Evolutionary conservation across 768 basidiomycete species (phyloP).

Genomic region (Lanmaoa pseudosensibilis): DNA sequence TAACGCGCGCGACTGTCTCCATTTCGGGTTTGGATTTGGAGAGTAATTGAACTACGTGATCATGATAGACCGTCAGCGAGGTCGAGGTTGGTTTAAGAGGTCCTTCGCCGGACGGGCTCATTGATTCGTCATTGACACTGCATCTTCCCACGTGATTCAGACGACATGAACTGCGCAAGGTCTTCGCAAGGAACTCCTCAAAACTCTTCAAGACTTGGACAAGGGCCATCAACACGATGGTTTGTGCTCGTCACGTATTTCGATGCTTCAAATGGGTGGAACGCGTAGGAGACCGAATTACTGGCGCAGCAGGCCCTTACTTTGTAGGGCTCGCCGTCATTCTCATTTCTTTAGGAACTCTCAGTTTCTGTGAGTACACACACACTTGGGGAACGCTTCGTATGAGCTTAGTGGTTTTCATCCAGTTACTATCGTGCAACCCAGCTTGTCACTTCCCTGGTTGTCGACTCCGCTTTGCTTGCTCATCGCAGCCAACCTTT

Average conservation of each 20-base stretch:
- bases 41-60: background rate
- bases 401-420: background rate
- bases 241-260: constrained; percentile 39
- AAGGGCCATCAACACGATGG: constrained; percentile 13
- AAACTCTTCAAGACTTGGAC: background rate
- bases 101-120: too few relatives aligned
- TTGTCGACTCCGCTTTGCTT: constrained; percentile 66
- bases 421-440: constrained; percentile 77
- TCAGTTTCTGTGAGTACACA: constrained; percentile 75
- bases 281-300: constrained; percentile 71
- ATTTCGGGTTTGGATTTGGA: background rate
- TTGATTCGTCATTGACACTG: too few relatives aligned
- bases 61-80: too few relatives aligned
- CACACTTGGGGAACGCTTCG: background rate
- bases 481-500: constrained; percentile 76
- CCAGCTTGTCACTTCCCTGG: constrained; percentile 57
- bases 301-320: constrained; percentile 88
- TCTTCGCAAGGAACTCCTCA: too few relatives aligned
- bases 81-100: too few relatives aligned
- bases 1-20: too few relatives aligned
- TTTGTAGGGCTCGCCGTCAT: constrained; percentile 82
- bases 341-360: constrained; percentile 63
- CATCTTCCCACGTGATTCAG: constrained; percentile 2
- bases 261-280: constrained; percentile 70
- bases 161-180: background rate